Evolutionary conservation across 495 filamentous ascomycete species (phyloP), one percentile per base, ranked within the genome.

Genomic region (Staphylotrichum tortipilum): DNA sequence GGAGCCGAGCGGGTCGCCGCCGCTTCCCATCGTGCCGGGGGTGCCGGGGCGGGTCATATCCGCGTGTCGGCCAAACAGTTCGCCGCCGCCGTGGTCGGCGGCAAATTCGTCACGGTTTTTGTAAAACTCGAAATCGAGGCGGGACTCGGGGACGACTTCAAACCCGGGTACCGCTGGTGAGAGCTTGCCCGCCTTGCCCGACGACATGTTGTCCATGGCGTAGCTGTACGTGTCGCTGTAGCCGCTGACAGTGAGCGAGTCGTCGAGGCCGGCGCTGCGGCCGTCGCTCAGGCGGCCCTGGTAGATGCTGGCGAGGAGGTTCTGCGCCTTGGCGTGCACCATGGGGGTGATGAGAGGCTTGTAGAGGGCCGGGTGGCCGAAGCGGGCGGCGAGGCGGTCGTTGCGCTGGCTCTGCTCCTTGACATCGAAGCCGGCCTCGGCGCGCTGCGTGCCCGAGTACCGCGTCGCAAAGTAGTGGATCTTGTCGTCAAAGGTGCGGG

Each of bases 101-200:
- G 80, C 79, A 71, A 98, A 98, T 54, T 96, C 90, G 12, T 82
- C 76, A 0, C 88, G 80, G 57, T 92, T 78, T 67, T 94, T 96
- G 74, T 80, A 96, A 67, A 89, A 89, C 41, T 82, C 80, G 60
- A 97, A 96, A 59, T 98, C 91, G 54, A 96, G 84, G n/a, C 88
- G 81, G 43, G 77, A 79, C 59, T 96, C 92, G 0, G 84, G 80
- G 3, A 98, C 90, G 46, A 96, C 78, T 66, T 96, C 91, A 68
- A 96, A 96, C 8, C 78, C 79, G 0, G 74, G 74, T 2, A 73
- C 37, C 8, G 68, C 51, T 53, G 57, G 12, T 8, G 76, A 68
- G 23, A 66, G 49, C 62, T 89, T 92, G 44, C 92, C 92, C 2
- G 86, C 83, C 15, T 80, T 74, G 5, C 79, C 76, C 6, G 78